Evolutionary conservation across 306 rosid species (phyloP), one percentile per base, ranked within the genome.

Genomic region (Glycine tomentella): DNA sequence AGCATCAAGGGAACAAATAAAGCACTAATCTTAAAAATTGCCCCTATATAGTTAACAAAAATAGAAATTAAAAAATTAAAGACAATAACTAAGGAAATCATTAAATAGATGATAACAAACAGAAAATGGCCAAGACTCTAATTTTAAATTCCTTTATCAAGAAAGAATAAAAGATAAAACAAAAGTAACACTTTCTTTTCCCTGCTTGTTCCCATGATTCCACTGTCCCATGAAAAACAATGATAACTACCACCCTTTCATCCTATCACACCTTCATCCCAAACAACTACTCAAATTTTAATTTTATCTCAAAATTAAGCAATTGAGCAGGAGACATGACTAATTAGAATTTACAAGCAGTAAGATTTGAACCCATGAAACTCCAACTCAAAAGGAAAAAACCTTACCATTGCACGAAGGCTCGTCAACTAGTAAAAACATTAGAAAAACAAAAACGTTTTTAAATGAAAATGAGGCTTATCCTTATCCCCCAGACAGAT

Each of bases 1-100:
- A 84, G 84, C 82, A 85, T 74, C 65, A 78, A 74, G 84, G 67
- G 45, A 80, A 72, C 72, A 73, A 61, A 62, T 75, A 76, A 69
- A 15, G 16, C 77, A 79, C 25, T 16, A 51, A 56, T 31, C 58
- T 7, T 13, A 57, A 20, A 80, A 72, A 34, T 14, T 17, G 53
- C 36, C 14, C 78, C 65, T 16, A 73, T 25, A 25, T 9, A 72
- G 49, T 31, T 61, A 31, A 38, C 52, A 65, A 72, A 83, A 55
- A 36, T 11, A 42, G 16, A 36, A 16, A 78, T 17, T n/a, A 55
- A 56, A 79, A 74, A 63, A 71, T 20, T 2, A 36, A 65, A 55
- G 20, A 13, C n/a, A 83, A 65, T 34, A 42, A 44, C 36, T 46
- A 11, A 65, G 57, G 63, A 73, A 58, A 77, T 36, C 8, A 73